These are phyloP conservation scores for Pythium brachiatum DNA, from an alignment of 352 stramenopile genomes.

Conservation along the genomic window DNA sequence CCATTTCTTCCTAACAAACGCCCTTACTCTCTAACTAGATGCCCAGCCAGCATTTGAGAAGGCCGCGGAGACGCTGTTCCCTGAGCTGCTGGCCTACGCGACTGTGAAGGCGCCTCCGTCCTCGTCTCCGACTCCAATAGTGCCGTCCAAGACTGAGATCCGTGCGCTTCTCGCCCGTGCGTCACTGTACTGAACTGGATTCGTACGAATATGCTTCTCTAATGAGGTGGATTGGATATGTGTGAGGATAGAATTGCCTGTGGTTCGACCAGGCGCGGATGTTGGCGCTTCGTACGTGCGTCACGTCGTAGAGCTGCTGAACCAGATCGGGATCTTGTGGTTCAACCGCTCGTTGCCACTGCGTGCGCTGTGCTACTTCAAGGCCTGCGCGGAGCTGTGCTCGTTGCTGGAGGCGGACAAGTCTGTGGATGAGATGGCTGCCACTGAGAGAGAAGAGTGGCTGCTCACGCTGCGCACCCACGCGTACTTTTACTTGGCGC, in stretches of 20 bases:
- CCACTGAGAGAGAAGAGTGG: not conserved
- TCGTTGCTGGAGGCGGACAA: not conserved
- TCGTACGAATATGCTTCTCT: no score
- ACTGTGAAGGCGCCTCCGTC: conserved; percentile 9
- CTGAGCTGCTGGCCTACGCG: conserved; percentile 36
- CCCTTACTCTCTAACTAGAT: conserved; percentile 36
- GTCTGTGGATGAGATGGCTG: conserved; percentile 8
- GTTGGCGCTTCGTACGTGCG: conserved; percentile 3
- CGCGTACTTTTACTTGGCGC: conserved; percentile 69
- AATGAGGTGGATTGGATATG: no score
- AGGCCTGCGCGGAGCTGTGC: conserved; percentile 33
- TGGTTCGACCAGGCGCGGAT: conserved; percentile 3
- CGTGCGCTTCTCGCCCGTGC: conserved; percentile 8
- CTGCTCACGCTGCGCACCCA: conserved; percentile 37
- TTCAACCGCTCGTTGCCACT: conserved; percentile 45
- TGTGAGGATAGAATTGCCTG: conserved; percentile 12
- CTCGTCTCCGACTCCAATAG: not conserved
- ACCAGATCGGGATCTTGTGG: conserved; percentile 68
- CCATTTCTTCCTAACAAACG: no score
- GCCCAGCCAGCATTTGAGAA: conserved; percentile 52
- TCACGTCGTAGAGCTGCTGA: conserved; percentile 42
- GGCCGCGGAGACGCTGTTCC: conserved; percentile 38
- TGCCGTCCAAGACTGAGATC: conserved; percentile 10
- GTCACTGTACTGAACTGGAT: no score
- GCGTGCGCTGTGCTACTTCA: conserved; percentile 59